Base-by-base conservation (phyloP, 495 filamentous ascomycete species). In the Hyaloscypha hepaticicola region DNA sequence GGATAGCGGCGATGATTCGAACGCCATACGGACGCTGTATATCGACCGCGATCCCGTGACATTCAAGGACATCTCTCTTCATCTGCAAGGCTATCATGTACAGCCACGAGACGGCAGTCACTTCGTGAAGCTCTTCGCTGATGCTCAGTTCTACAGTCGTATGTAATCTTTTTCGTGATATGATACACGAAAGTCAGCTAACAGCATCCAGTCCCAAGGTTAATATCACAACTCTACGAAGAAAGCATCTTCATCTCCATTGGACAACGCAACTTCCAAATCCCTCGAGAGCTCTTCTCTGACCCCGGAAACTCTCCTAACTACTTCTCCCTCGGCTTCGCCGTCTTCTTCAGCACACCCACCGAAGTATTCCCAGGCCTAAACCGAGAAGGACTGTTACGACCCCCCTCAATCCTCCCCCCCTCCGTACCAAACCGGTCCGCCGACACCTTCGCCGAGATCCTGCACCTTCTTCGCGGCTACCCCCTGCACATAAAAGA, bases 141-240 rank as follows among this genome's bases (percentile, higher is more conserved):
- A 99, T 73, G 91, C 94, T 4, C 95, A 97, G 72, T 99, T 97
- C 77, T 99, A 97, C 77, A 90, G 83, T 72, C 80, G 90, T 93
- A 76, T 72, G 85, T 65, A 65, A 58, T 11, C 8, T 33, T 16
- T 22, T 31, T 27, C 45, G 24, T 4, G n/a, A n/a, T n/a, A n/a
- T 45, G 11, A 45, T 16, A 19, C 38, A 9, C 11, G 19, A 16
- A 16, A 45, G 14, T 4, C 16, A 45, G 3, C 38, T 45, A 16
- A 45, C 38, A 14, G 19, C 16, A 4, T 0, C 38, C 38, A 45
- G 86, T 98, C 33, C 94, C 95, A 53, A 89, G 94, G 66, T 79
- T 99, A 55, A 93, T 92, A 70, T 91, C 90, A 19, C 93, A 94
- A 74, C 87, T 99, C n/a, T 96, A 96, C 74, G 91, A 94, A 70